Percentiles rank a stretch among this genome's conserved stretches.
Evolutionary conservation across 106 monocot genomes (phyloP).

Genomic region (Chionographis japonica): DNA sequence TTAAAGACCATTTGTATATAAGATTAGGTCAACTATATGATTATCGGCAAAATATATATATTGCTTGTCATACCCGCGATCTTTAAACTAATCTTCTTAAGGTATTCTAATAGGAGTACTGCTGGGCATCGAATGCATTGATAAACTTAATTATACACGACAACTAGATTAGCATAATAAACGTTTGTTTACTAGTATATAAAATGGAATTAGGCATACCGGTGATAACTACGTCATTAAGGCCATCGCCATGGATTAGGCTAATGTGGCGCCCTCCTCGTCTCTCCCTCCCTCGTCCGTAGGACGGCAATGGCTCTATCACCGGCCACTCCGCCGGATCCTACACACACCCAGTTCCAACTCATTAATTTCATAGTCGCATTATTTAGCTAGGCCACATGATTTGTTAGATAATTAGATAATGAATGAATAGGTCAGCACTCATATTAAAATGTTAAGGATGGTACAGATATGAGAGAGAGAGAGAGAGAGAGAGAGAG

Average conservation of each 20-base stretch:
- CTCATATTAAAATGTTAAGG: neutral
- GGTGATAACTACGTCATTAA: conserved; percentile 70
- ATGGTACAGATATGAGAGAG: too few relatives aligned
- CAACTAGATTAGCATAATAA: too few relatives aligned
- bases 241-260: conserved; percentile 79
- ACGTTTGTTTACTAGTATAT: neutral
- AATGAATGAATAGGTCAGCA: neutral
- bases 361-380: neutral
- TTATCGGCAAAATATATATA: too few relatives aligned
- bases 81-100: too few relatives aligned
- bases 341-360: conserved; percentile 22
- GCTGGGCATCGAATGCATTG: too few relatives aligned
- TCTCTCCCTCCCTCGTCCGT: conserved; percentile 92
- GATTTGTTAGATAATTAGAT: neutral
- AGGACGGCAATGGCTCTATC: conserved; percentile 83
- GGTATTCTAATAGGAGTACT: too few relatives aligned
- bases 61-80: too few relatives aligned
- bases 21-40: too few relatives aligned
- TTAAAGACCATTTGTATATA: too few relatives aligned
- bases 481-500: too few relatives aligned
- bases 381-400: neutral
- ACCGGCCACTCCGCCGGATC: conserved; percentile 82
- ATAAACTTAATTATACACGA: too few relatives aligned
- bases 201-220: conserved; percentile 25
- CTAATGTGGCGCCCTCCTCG: conserved; percentile 76